Evolutionary conservation across 768 basidiomycete genomes (phyloP), one percentile per base, ranked within the genome.

Genomic region (Suillus luteus): DNA sequence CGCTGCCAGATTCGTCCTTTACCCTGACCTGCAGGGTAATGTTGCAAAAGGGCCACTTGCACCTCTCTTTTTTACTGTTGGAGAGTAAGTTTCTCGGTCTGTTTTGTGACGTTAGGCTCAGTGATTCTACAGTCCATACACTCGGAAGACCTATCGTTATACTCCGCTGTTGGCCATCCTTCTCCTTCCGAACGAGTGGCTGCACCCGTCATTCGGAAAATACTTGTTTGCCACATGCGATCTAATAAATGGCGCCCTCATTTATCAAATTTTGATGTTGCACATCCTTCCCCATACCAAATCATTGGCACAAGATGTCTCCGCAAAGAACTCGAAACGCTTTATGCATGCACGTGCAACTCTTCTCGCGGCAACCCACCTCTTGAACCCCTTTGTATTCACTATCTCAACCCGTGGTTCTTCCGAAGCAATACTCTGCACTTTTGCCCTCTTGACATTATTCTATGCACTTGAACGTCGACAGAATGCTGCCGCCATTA

Each of bases 391-490:
- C 0, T 84, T 99, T 69, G 91, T 96, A 2, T 92, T 97, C 75
- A 90, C 95, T 66, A 98, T 99, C 69, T 97, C 96, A 8, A 99
- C 97, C 0, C 89, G 97, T 19, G 97, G 97, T 8, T 98, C 95
- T 19, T 96, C 96, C 5, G 97, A 99, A 75, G 87, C 93, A 2
- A 78, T 97, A 19, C 86, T 99, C 17, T 87, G 89, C 44, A 80
- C 91, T 1, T 81, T 96, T 62, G 91, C 98, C 44, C 82, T 97
- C 44, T 76, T 84, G 59, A 86, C 89, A 0, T 77, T 96, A 33
- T 85, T 85, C 71, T 81, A 77, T 37, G 85, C 87, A 2, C 75
- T 90, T 63, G 81, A 82, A 48, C 79, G 77, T 4, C 79, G 80
- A 51, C 91, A 91, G 87, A 81, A 84, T 57, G 65, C 75, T 3